Evolutionary conservation across 2,329 filamentous ascomycete species (phyloP), one percentile per base, ranked within the genome.

Genomic region (Diaporthe australafricana): DNA sequence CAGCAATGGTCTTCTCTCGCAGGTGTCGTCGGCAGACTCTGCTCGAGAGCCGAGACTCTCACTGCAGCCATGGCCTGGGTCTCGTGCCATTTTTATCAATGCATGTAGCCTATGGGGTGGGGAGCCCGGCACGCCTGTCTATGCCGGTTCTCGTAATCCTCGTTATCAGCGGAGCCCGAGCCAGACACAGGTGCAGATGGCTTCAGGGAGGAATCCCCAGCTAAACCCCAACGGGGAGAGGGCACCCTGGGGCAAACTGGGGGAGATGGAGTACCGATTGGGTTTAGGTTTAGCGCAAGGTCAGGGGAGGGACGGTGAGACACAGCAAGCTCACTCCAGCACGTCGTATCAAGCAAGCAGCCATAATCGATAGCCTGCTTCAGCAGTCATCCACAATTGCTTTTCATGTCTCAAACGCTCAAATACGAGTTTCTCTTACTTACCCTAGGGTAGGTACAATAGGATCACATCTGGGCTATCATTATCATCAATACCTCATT

Each of bases 161-260:
- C 17, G 42, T 60, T 60, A 60, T 52, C 67, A 42, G 55, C 35
- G 67, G 45, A 60, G 52, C 47, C 52, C 30, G n/a, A 22, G 60
- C 60, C 60, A 65, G 45, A 65, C 60, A 38, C 30, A 20, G 60
- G n/a, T 50, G 60, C 60, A 65, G 60, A 50, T 65, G 45, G 60
- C 60, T 65, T 65, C 60, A 38, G 60, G 42, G 45, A 38, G 27
- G 4, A n/a, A 14, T 65, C 42, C 3, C 14, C 1, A 4, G 27
- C 60, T 60, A n/a, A 48, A 48, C 42, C 42, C 60, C 42, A 65
- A 65, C 60, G 3, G 45, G 60, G 42, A n/a, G n/a, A n/a, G n/a
- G n/a, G n/a, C n/a, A n/a, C n/a, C n/a, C n/a, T n/a, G n/a, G n/a
- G n/a, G n/a, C n/a, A n/a, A 12, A n/a, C n/a, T 7, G 38, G 56